A percentile compares a stretch with the other conserved stretches of the same genome.
Conservation (phyloP, 31 red algal species). For the Bonnemaisonia californica region DNA sequence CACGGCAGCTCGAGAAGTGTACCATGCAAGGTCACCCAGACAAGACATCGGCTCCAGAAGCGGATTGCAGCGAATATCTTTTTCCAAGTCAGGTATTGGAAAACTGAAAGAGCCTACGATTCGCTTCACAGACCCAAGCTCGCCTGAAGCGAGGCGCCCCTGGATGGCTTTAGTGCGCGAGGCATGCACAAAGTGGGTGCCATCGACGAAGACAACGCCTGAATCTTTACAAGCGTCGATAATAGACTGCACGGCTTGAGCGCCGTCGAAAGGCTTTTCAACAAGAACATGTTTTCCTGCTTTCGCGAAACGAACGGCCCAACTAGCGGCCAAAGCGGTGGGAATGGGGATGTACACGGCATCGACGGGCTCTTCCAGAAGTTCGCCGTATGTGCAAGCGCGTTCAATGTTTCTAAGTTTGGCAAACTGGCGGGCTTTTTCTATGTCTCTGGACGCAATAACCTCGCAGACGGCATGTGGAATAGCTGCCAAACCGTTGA, state of each 20-base stretch:
- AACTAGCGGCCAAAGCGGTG: conserved; percentile 44
- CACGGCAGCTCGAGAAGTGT: conserved; percentile 30
- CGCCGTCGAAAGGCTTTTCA: conserved; percentile 62
- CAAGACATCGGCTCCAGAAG: conserved; percentile 54
- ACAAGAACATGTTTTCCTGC: conserved; percentile 70
- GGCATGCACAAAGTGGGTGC: conserved; percentile 75
- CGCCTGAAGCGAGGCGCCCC: neutral
- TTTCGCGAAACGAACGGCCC: conserved; percentile 55
- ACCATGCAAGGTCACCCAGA: conserved; percentile 76
- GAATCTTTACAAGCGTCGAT: conserved; percentile 32
- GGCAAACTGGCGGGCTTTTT: conserved; percentile 39
- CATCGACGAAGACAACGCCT: conserved; percentile 66
- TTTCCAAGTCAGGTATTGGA: conserved; percentile 22
- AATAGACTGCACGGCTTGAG: conserved; percentile 30
- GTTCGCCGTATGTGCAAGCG: conserved; percentile 50
- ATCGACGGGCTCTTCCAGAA: conserved; percentile 45
- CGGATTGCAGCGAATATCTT: conserved; percentile 55
- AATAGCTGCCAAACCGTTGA: conserved; percentile 17
- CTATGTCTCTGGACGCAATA: conserved; percentile 38
- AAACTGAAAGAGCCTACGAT: conserved; percentile 16
- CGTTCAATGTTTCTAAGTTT: conserved; percentile 1
- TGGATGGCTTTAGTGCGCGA: conserved; percentile 24
- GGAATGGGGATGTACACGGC: conserved; percentile 82
- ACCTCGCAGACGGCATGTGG: conserved; percentile 22
- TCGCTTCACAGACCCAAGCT: conserved; percentile 27